A percentile compares a stretch with the other conserved stretches of the same genome.
phyloP scores from a whole-genome alignment of 371 early-diverging fungal species.

The Gilbertella persicaria region DNA sequence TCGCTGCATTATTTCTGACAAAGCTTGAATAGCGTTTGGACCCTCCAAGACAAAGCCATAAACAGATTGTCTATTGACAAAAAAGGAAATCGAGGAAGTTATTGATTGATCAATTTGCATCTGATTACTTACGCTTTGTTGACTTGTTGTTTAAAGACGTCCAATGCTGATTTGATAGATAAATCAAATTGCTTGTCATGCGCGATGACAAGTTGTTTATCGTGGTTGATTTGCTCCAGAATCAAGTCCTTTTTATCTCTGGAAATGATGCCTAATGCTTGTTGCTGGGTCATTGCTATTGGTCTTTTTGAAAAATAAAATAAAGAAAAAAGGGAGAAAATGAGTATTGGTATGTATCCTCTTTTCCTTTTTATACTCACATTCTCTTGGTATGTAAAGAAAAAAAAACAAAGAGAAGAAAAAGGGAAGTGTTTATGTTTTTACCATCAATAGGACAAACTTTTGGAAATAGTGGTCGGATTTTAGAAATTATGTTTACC shows the following conservation, averaged over 20 bases:
- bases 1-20: slow-evolving; percentile 15
- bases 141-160: not conserved
- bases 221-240: not conserved
- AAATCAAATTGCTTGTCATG: slow-evolving; percentile 1
- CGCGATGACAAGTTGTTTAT: not conserved
- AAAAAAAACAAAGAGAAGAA: too few species aligned
- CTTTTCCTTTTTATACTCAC: too few species aligned
- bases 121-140: slow-evolving; percentile 2
- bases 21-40: slow-evolving; percentile 24
- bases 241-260: not conserved
- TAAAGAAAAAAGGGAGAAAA: too few species aligned
- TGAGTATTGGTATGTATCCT: too few species aligned
- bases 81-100: not conserved
- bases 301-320: not conserved
- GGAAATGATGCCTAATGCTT: slow-evolving; percentile 8
- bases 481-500: too few species aligned
- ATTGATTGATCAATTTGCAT: not conserved
- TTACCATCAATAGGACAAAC: too few species aligned
- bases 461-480: too few species aligned
- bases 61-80: slow-evolving; percentile 20
- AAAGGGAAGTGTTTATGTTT: too few species aligned
- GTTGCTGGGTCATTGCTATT: slow-evolving; percentile 1
- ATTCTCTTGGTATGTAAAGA: too few species aligned
- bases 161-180: not conserved
- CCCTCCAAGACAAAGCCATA: slow-evolving; percentile 37